Evolutionary conservation across 1,139 yeast species (phyloP), one percentile per base, ranked within the genome.

Genomic region (Blastobotrys apis): DNA sequence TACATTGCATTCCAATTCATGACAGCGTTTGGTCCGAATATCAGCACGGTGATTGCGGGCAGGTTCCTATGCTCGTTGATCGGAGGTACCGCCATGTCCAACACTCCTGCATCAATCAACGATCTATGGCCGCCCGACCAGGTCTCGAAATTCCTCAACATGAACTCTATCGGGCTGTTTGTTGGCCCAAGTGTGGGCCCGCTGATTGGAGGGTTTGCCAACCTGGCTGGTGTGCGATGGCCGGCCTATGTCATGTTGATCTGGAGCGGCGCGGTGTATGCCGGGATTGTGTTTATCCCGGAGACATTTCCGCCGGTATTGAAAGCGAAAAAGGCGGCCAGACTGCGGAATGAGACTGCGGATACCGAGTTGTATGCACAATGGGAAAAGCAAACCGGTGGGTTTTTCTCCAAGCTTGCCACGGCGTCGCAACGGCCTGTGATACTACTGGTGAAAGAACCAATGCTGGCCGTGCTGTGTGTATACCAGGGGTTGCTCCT

Each of bases 71-170:
- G 77, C 45, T 85, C 85, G 4, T 77, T 80, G 33, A 78, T 77
- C 56, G 73, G 83, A 1, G 69, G 82, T 19, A 75, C 80, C 13
- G 83, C 90, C 1, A 63, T 85, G 59, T 88, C 84, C 23, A 83
- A 82, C 33, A 85, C 83, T 4, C 92, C 92, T n/a, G 94, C 92
- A 19, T 73, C 83, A 0, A 77, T 83, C 69, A 81, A 90, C 3
- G 95, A 85, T 60, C 69, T 84, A 68, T 84, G 77, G 56, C 73
- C 73, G 44, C 74, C 78, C 41, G 62, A 61, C n/a, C 54, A 71
- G 9, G 74, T 95, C 60, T 85, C 84, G 16, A 69, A 81, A 15
- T 84, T 84, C n/a, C 74, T 80, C 68, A 77, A 83, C 2, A 66
- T 80, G 33, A 79, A 74, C 56, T 72, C 81, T 17, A 68, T 78